A percentile compares a stretch with the other conserved stretches of the same genome.
These are phyloP conservation scores for Condylostoma magnum DNA, from an alignment of 169 alveolate species.

Conservation along the genomic window DNA sequence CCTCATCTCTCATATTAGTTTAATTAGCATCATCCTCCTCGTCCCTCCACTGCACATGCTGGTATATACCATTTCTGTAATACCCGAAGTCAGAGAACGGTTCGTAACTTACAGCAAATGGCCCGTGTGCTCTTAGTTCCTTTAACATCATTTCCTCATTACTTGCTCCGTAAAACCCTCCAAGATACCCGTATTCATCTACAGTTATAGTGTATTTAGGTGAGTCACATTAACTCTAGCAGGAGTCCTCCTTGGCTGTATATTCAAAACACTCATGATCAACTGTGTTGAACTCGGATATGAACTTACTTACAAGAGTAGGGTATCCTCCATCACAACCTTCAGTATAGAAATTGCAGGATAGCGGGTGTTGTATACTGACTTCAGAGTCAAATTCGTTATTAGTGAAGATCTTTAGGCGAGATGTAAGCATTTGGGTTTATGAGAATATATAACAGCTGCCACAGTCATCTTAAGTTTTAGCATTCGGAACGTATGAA, in stretches of 20 bases:
- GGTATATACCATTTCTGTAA: constrained; percentile 51
- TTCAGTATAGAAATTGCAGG: constrained; percentile 63
- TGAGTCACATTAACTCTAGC: constrained; percentile 18
- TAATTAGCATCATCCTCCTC: neutral
- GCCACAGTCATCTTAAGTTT: constrained; percentile 91
- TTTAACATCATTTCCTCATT: constrained; percentile 60
- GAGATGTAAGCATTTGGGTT: constrained; percentile 74
- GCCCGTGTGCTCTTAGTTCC: constrained; percentile 68
- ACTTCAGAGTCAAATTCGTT: constrained; percentile 40
- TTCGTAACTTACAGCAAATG: constrained; percentile 45
- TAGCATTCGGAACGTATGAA: constrained; percentile 46
- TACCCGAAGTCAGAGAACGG: constrained; percentile 38
- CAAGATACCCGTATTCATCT: constrained; percentile 38
- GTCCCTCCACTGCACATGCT: too few species aligned
- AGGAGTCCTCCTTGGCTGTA: neutral
- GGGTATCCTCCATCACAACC: constrained; percentile 79
- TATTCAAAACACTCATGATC: constrained; percentile 34
- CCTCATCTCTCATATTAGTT: constrained; percentile 32
- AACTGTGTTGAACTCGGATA: constrained; percentile 36
- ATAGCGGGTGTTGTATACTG: constrained; percentile 39
- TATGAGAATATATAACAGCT: constrained; percentile 93
- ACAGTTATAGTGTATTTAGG: constrained; percentile 22
- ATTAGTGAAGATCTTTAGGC: constrained; percentile 77
- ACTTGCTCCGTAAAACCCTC: constrained; percentile 66
- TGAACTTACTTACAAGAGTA: constrained; percentile 48